Conservation (phyloP, 441 rosid species). For the Euphorbia celastroides region DNA sequence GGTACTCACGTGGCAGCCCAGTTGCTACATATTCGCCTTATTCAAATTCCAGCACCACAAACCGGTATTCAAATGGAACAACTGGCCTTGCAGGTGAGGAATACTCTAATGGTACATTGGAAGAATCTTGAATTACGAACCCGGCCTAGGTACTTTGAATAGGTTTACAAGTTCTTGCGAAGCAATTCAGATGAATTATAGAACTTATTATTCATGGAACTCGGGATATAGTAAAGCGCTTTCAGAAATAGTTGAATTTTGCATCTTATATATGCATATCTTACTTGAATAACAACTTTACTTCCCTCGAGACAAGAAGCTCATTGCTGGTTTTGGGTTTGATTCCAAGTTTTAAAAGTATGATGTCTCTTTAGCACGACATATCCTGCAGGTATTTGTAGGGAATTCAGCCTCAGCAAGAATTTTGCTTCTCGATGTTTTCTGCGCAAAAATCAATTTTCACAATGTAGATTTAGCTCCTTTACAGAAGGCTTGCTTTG, state of each 20-base stretch:
- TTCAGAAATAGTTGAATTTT: neutral
- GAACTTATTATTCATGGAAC: neutral
- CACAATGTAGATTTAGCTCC: no score
- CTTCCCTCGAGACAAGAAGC: neutral
- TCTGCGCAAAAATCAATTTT: no score
- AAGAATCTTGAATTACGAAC: constrained; percentile 40
- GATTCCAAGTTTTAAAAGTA: no score
- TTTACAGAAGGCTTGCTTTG: no score
- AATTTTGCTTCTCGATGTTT: no score
- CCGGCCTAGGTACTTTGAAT: neutral
- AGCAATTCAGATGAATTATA: neutral
- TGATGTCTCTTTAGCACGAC: no score
- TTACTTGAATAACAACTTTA: neutral
- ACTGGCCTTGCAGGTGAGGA: constrained; percentile 53
- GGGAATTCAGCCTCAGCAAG: no score
- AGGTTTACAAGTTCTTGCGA: constrained; percentile 7
- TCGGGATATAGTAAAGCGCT: neutral
- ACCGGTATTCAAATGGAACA: constrained; percentile 54
- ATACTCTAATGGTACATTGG: constrained; percentile 43
- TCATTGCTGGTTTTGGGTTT: no score
- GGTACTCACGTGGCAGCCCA: constrained; percentile 59
- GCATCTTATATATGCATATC: neutral
- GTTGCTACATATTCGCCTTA: constrained; percentile 47
- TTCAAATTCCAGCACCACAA: constrained; percentile 45
- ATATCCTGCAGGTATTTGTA: no score